Evolutionary conservation across 805 yeast genomes (phyloP).

Genomic region (Ogataea neopini): DNA sequence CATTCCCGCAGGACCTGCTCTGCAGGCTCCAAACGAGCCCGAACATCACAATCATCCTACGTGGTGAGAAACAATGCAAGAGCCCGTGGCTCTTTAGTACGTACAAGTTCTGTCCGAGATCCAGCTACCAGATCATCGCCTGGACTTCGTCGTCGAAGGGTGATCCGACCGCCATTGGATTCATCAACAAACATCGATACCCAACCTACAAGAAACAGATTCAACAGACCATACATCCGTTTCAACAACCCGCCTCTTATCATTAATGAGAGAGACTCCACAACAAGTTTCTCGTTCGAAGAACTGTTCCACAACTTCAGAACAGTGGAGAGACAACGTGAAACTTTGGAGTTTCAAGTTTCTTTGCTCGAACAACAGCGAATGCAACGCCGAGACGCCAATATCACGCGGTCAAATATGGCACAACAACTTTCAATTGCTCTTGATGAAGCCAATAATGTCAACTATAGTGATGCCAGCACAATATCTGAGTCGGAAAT

Average conservation of each 20-base stretch:
- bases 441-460: not conserved
- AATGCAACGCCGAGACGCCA: slow-evolving; percentile 3
- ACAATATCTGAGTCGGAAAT: slow-evolving; percentile 7
- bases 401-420: slow-evolving; percentile 2
- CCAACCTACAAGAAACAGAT: not conserved
- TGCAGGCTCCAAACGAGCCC: not conserved
- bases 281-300: slow-evolving; percentile 7
- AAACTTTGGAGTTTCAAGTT: slow-evolving; percentile 11
- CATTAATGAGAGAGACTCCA: slow-evolving; percentile 8
- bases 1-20: not conserved
- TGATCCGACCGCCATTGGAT: not conserved
- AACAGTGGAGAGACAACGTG: slow-evolving; percentile 13
- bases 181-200: not conserved
- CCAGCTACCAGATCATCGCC: not conserved
- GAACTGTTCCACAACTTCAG: slow-evolving; percentile 11
- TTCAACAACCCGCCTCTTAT: slow-evolving; percentile 15
- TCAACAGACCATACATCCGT: slow-evolving; percentile 19
- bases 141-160: not conserved
- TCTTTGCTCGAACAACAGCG: slow-evolving; percentile 14
- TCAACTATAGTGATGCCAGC: slow-evolving; percentile 11
- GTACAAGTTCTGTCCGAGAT: slow-evolving; percentile 5
- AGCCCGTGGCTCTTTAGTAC: slow-evolving; percentile 1
- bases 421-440: slow-evolving; percentile 3
- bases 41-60: not conserved
- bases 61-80: not conserved